Conservation (phyloP, 805 yeast species). For the Kluyveromyces aestuarii region DNA sequence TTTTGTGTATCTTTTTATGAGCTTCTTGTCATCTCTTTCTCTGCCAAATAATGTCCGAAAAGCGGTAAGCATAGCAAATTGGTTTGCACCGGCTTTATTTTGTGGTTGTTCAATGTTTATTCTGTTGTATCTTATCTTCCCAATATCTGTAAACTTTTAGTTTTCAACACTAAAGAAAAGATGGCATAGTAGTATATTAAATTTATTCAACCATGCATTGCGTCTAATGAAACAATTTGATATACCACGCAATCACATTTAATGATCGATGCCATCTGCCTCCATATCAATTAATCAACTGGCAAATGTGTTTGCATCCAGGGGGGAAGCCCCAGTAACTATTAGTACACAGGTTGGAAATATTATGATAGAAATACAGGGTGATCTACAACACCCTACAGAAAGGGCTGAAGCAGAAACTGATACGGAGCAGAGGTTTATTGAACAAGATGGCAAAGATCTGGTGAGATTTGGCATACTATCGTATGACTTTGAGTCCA, state of each 20-base stretch:
- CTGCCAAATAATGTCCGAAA: slow-evolving; percentile 6
- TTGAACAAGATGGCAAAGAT: slow-evolving; percentile 10
- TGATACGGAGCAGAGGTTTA: slow-evolving; percentile 11
- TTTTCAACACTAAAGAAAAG: background rate
- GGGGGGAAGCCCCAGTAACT: slow-evolving; percentile 9
- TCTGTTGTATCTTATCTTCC: background rate
- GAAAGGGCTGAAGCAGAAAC: slow-evolving; percentile 25
- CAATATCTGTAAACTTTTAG: background rate
- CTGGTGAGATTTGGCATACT: slow-evolving; percentile 21
- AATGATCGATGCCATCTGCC: slow-evolving; percentile 21
- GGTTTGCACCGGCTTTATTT: background rate
- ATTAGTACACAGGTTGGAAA: slow-evolving; percentile 45
- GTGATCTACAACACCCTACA: slow-evolving; percentile 45
- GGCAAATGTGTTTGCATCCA: slow-evolving; percentile 11
- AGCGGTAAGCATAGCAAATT: slow-evolving; percentile 10
- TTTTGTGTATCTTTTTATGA: slow-evolving; percentile 22
- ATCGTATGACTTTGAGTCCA: slow-evolving; percentile 12
- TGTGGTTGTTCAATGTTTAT: background rate
- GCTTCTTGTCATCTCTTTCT: slow-evolving; percentile 8
- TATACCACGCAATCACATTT: too few species aligned
- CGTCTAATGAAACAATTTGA: background rate
- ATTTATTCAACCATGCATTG: background rate
- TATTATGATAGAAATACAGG: slow-evolving; percentile 61
- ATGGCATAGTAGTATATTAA: background rate
- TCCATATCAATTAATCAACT: slow-evolving; percentile 16